phyloP scores from a whole-genome alignment of 805 yeast genomes.

The Saccharomycodes ludwigii region DNA sequence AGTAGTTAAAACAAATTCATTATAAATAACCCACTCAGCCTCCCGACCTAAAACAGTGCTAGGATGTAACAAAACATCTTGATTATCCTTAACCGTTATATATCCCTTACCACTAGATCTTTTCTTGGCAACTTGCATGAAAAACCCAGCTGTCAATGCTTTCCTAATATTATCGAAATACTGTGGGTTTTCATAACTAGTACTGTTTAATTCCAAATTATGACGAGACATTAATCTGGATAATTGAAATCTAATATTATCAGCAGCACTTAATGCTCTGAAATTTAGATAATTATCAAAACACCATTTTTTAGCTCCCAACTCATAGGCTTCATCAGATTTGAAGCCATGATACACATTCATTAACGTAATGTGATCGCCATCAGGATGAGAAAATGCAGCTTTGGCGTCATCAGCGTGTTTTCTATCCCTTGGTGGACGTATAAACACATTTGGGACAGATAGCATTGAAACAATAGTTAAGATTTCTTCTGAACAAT shows the following conservation, averaged over 20 bases:
- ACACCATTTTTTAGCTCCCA: slow-evolving; percentile 75
- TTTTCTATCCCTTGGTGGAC: slow-evolving; percentile 80
- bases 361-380: slow-evolving; percentile 85
- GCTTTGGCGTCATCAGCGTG: slow-evolving; percentile 86
- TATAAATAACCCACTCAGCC: slow-evolving; percentile 87
- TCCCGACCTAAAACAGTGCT: slow-evolving; percentile 81
- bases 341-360: slow-evolving; percentile 81
- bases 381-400: slow-evolving; percentile 83
- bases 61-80: slow-evolving; percentile 90
- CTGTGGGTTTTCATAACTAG: slow-evolving; percentile 50
- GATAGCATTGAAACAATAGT: slow-evolving; percentile 83
- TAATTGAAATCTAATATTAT: slow-evolving; percentile 74
- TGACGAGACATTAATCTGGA: slow-evolving; percentile 70
- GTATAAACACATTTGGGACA: slow-evolving; percentile 87
- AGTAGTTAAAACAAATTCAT: slow-evolving; percentile 88
- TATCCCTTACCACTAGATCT: slow-evolving; percentile 72
- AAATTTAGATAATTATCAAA: slow-evolving; percentile 77
- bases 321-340: slow-evolving; percentile 55
- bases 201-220: slow-evolving; percentile 60
- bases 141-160: slow-evolving; percentile 85
- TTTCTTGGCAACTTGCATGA: slow-evolving; percentile 97
- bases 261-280: slow-evolving; percentile 78
- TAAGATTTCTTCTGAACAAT: slow-evolving; percentile 80
- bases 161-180: slow-evolving; percentile 73
- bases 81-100: slow-evolving; percentile 88